Percentiles rank a stretch among this genome's conserved stretches.
These are phyloP conservation scores for Colletotrichum sp. DNA, from an alignment of 2,329 filamentous ascomycete species.

Conservation along the genomic window DNA sequence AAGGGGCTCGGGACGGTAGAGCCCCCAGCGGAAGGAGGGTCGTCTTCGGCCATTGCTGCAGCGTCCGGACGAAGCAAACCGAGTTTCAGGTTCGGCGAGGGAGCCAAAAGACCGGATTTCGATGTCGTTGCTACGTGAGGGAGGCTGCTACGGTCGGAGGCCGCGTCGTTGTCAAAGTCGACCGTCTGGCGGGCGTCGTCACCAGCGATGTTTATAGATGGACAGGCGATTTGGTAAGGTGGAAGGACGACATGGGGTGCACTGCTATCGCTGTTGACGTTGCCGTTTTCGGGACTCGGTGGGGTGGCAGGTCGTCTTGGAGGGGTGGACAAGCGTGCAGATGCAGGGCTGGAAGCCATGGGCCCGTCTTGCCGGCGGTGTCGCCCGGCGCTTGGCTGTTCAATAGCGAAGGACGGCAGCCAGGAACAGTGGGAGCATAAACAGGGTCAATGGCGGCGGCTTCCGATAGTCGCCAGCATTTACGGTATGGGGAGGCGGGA, in stretches of 20 bases:
- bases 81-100: not conserved
- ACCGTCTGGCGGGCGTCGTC: not conserved
- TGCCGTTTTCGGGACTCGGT: constrained; percentile 46
- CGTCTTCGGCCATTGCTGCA: constrained; percentile 41
- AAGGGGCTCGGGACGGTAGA: constrained; percentile 70
- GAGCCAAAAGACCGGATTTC: constrained; percentile 14
- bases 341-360: constrained; percentile 61
- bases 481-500: not conserved
- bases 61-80: constrained; percentile 24
- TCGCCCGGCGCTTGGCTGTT: not conserved
- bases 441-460: not conserved
- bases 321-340: constrained; percentile 42
- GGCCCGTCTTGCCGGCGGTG: constrained; percentile 6
- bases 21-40: constrained; percentile 22
- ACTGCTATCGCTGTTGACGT: constrained; percentile 1
- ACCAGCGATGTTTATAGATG: constrained; percentile 3
- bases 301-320: constrained; percentile 65
- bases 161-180: not conserved
- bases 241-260: constrained; percentile 1
- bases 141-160: not conserved
- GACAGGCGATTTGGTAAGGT: not conserved
- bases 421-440: not conserved
- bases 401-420: not conserved
- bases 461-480: constrained; percentile 4
- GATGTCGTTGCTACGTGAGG: constrained; percentile 20